Conservation (phyloP, 2,329 filamentous ascomycete species). For the Rachicladosporium sp. region DNA sequence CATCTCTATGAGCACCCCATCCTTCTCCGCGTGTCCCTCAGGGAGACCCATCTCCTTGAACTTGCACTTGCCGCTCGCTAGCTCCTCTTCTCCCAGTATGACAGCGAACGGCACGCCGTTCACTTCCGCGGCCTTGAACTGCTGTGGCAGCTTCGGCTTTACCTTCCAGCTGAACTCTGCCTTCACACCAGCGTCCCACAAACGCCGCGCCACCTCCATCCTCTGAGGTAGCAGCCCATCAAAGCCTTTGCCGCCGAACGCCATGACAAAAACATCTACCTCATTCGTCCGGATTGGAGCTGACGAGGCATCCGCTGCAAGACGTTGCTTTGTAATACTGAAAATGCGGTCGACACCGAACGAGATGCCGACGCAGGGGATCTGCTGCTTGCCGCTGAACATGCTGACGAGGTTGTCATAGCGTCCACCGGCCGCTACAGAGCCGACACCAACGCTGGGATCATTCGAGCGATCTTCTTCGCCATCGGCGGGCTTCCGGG, state of each 20-base stretch:
- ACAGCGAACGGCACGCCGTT: conserved; percentile 73
- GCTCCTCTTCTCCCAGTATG: conserved; percentile 83
- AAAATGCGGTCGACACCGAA: conserved; percentile 96
- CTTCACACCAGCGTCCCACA: conserved; percentile 86
- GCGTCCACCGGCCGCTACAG: conserved; percentile 76
- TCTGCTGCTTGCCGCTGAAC: conserved; percentile 65
- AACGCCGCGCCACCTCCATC: conserved; percentile 60
- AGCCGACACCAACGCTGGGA: conserved; percentile 72
- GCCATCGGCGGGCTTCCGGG: conserved; percentile 30
- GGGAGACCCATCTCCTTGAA: conserved; percentile 74
- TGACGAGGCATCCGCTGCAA: conserved; percentile 49
- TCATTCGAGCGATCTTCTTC: conserved; percentile 64
- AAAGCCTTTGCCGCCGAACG: conserved; percentile 78
- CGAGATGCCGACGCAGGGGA: conserved; percentile 83
- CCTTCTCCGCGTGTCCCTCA: conserved; percentile 80
- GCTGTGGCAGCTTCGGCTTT: conserved; percentile 75
- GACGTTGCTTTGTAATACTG: conserved; percentile 71
- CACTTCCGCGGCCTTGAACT: conserved; percentile 82
- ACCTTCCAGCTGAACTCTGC: conserved; percentile 82
- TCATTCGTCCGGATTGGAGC: conserved; percentile 53
- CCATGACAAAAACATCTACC: conserved; percentile 90
- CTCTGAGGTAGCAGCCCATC: conserved; percentile 70
- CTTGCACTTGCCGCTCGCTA: conserved; percentile 70
- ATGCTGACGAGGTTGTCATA: conserved; percentile 92
- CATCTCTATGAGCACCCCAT: conserved; percentile 63